Conservation (phyloP, 257 asterid species). For the Euphrasia confusa region DNA sequence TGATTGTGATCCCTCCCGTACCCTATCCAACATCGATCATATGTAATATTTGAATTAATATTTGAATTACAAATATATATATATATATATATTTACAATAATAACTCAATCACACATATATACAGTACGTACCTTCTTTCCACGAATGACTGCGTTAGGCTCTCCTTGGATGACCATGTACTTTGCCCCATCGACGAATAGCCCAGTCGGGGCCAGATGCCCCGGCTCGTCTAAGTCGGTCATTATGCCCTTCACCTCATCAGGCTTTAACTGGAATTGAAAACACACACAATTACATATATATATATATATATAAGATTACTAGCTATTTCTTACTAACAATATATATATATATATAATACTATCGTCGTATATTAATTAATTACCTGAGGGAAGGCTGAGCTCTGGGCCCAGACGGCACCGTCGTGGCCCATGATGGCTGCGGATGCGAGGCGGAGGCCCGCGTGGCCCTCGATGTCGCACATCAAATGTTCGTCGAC, state of each 20-base stretch:
- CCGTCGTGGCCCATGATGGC: slow-evolving; percentile 62
- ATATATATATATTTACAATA: no score
- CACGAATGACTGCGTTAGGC: slow-evolving; percentile 52
- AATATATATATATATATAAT: no score
- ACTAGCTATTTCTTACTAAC: no score
- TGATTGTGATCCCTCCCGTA: slow-evolving; percentile 47
- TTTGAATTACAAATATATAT: not conserved
- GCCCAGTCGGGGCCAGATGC: slow-evolving; percentile 45
- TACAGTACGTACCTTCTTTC: slow-evolving; percentile 42
- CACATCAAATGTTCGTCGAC: slow-evolving; percentile 65
- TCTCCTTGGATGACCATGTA: slow-evolving; percentile 67
- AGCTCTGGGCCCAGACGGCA: slow-evolving; percentile 56
- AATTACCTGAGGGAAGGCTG: slow-evolving; percentile 43
- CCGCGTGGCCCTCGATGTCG: slow-evolving; percentile 45
- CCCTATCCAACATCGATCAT: slow-evolving; percentile 33
- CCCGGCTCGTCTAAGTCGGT: slow-evolving; percentile 55
- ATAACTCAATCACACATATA: not conserved
- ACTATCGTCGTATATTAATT: no score
- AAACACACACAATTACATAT: not conserved
- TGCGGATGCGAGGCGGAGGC: slow-evolving; percentile 42
- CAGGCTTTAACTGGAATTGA: slow-evolving; percentile 34
- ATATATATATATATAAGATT: no score
- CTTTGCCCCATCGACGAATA: slow-evolving; percentile 38
- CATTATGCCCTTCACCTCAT: slow-evolving; percentile 37
- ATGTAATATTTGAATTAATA: no score